Evolutionary conservation across 1,284 basidiomycete genomes (phyloP), one percentile per base, ranked within the genome.

Genomic region (Thecaphora thlaspeos): DNA sequence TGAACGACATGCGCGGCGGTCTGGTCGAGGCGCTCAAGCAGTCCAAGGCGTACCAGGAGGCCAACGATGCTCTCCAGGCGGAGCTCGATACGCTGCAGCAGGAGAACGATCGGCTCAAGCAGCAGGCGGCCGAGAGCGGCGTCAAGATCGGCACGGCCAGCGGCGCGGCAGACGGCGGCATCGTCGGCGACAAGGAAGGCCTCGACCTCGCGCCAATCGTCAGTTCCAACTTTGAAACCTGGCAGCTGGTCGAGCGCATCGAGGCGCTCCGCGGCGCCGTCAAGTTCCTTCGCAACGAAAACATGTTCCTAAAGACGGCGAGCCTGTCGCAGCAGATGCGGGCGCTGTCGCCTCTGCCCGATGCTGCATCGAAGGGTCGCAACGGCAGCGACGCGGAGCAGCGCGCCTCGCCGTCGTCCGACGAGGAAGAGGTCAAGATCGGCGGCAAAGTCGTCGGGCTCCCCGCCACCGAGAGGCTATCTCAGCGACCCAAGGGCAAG

Each of bases 231-330:
- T 41, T 65, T 24, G 64, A 70, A 41, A 71, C 65, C 26, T 53
- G 51, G 12, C 69, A 61, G 30, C 55, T 75, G 21, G 44, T 66
- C 28, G 62, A 67, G 21, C 76, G 94, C 87, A 85, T 97, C 69
- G 90, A 94, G 47, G 88, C 88, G n/a, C 83, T 97, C 18, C 87
- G 90, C 40, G 86, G 87, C 2, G 91, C 91, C 0, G 85, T 98
- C 23, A 86, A 89, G 24, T 94, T 89, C 84, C 81, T 98, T 24
- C 86, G 92, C 18, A 85, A 83, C 34, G 94, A 98, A 79, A 98
- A 98, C 78, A 85, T 89, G 1, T 89, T 89, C 75, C 85, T 98
- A 77, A 93, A 90, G 75, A 88, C 90, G 2, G 87, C 89, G 74
- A 90, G 91, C 71, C 82, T 96, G 1, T 84, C 93, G 61, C 83